A percentile compares a stretch with the other conserved stretches of the same genome.
Conservation (phyloP, 371 early-diverging fungal species). For the Thermomucor indicae-seudaticae region DNA sequence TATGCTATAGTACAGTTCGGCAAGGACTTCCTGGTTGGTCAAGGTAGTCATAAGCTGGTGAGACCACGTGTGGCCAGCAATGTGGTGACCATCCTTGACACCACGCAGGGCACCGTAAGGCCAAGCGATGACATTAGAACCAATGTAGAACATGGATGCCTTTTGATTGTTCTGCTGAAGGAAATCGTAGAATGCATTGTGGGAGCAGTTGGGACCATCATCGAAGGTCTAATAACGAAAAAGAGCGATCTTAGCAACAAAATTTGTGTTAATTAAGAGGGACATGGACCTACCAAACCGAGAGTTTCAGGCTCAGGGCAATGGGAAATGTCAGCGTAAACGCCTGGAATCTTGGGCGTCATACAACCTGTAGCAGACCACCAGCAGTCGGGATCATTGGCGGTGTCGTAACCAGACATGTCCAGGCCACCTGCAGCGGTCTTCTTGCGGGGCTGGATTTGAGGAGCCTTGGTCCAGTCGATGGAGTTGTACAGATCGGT, state of each 20-base stretch:
- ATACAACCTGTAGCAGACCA: constrained; percentile 39
- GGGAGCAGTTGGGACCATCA: constrained; percentile 51
- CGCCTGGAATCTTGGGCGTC: constrained; percentile 26
- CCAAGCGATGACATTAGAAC: constrained; percentile 46
- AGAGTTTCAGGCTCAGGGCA: constrained; percentile 45
- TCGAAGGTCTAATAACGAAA: constrained; percentile 27
- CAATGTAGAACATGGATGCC: constrained; percentile 45
- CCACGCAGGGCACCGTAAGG: constrained; percentile 51
- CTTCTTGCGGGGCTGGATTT: constrained; percentile 18
- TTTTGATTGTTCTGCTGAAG: constrained; percentile 28
- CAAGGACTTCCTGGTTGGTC: constrained; percentile 50
- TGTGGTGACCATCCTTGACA: constrained; percentile 47
- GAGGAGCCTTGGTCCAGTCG: constrained; percentile 43
- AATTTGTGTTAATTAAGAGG: background rate
- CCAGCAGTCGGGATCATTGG: constrained; percentile 44
- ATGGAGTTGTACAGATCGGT: constrained; percentile 23
- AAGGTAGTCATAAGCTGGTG: constrained; percentile 52
- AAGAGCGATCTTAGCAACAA: background rate
- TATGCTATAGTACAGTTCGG: constrained; percentile 52
- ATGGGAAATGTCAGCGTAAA: constrained; percentile 31
- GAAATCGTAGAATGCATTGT: constrained; percentile 47
- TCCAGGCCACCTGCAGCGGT: constrained; percentile 16
- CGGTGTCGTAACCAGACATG: constrained; percentile 18
- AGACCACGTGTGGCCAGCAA: constrained; percentile 55
- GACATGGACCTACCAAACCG: constrained; percentile 19